Evolutionary conservation across 257 asterid genomes (phyloP).

Genomic region (Solanum pennellii): DNA sequence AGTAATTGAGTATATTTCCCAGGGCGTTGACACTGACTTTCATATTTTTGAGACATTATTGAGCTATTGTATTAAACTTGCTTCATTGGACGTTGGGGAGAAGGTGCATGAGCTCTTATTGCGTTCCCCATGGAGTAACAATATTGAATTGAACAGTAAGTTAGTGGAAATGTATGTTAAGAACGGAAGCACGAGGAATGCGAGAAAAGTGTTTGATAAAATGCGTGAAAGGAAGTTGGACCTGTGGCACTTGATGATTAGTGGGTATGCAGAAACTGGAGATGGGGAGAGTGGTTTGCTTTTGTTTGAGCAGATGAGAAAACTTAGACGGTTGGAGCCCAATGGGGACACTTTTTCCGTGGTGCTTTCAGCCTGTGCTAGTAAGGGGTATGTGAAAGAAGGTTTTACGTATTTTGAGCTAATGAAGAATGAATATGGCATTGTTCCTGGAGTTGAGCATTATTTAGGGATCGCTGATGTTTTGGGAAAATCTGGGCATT

Average conservation of each 20-base stretch:
- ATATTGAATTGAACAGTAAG: constrained; percentile 20
- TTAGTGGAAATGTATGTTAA: constrained; percentile 14
- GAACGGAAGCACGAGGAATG: constrained; percentile 17
- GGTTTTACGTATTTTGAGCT: constrained; percentile 22
- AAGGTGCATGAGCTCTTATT: constrained; percentile 21
- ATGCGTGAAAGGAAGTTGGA: constrained; percentile 11
- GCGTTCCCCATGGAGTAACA: constrained; percentile 13
- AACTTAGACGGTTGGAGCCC: constrained; percentile 12
- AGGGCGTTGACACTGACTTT: constrained; percentile 9
- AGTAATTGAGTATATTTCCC: constrained; percentile 17
- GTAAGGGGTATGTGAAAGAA: constrained; percentile 15
- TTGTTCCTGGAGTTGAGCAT: constrained; percentile 18
- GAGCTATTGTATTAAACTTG: constrained; percentile 2
- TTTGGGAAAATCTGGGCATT: constrained; percentile 29
- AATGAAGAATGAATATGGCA: constrained; percentile 20
- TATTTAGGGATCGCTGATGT: constrained; percentile 17
- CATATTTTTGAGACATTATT: constrained; percentile 7
- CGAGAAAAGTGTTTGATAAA: constrained; percentile 24
- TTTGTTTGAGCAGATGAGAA: constrained; percentile 27
- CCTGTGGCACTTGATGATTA: constrained; percentile 23
- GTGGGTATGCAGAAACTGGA: constrained; percentile 24
- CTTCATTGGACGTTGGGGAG: constrained; percentile 17
- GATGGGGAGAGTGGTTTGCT: constrained; percentile 23
- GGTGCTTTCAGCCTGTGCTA: constrained; percentile 25
- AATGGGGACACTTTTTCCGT: constrained; percentile 22